Evolutionary conservation across 768 basidiomycete species (phyloP).

Genomic region (Mrakia hoshinonis): DNA sequence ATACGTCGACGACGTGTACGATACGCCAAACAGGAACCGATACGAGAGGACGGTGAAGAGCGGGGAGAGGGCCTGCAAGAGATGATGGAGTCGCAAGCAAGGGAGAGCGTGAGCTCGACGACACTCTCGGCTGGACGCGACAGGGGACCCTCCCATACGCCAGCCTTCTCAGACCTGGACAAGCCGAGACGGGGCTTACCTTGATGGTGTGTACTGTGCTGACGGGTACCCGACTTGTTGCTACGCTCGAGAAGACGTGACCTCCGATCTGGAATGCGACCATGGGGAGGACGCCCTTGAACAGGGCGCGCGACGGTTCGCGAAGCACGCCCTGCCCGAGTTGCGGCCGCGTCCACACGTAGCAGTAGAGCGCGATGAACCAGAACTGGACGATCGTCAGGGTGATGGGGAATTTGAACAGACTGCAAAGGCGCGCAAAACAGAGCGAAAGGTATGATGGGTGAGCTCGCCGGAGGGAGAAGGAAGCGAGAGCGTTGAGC

Average conservation of each 20-base stretch:
- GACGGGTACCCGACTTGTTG: slow-evolving; percentile 90
- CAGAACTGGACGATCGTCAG: slow-evolving; percentile 96
- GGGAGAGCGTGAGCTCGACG: not conserved
- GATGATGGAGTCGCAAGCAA: not conserved
- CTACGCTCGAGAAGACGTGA: slow-evolving; percentile 95
- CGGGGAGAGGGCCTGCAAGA: slow-evolving; percentile 76
- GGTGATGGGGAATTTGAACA: slow-evolving; percentile 85
- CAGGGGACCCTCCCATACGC: too few species aligned
- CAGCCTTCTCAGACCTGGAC: too few species aligned
- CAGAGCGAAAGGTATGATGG: not conserved
- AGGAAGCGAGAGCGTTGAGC: not conserved
- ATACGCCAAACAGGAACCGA: slow-evolving; percentile 82
- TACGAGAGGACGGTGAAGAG: slow-evolving; percentile 96
- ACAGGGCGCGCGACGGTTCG: slow-evolving; percentile 59
- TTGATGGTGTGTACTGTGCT: slow-evolving; percentile 99
- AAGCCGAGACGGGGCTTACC: slow-evolving; percentile 50
- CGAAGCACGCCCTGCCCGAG: slow-evolving; percentile 50
- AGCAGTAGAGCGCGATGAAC: slow-evolving; percentile 79
- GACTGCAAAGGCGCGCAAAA: slow-evolving; percentile 34
- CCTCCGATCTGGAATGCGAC: slow-evolving; percentile 95
- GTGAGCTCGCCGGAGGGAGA: not conserved
- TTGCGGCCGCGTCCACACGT: slow-evolving; percentile 58
- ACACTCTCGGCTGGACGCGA: not conserved
- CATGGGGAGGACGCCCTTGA: slow-evolving; percentile 82
- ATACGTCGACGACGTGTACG: slow-evolving; percentile 85